Conservation (phyloP, 176 grass and related monocot species). For the Cocos nucifera region DNA sequence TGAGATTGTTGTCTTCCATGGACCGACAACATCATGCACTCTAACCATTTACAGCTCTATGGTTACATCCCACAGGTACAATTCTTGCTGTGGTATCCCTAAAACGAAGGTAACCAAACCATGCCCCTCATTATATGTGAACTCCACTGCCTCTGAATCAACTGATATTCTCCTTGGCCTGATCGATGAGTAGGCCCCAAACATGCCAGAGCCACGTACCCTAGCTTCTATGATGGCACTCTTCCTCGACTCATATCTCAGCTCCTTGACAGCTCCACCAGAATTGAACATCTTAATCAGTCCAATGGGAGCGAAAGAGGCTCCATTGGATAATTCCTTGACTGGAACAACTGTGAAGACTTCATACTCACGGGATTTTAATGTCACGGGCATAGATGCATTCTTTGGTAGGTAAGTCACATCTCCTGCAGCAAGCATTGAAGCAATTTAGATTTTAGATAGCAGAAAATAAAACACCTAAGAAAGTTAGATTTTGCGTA, state of each 20-base stretch:
- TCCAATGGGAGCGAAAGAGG: conserved; percentile 56
- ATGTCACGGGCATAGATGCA: conserved; percentile 42
- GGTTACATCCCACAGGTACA: conserved; percentile 37
- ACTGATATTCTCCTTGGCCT: conserved; percentile 28
- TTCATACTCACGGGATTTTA: conserved; percentile 56
- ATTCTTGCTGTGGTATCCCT: conserved; percentile 27
- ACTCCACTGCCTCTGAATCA: conserved; percentile 22
- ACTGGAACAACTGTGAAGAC: conserved; percentile 57
- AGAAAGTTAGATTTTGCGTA: no score
- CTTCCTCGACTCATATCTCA: conserved; percentile 2
- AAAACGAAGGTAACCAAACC: conserved; percentile 38
- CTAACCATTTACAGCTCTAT: conserved; percentile 27
- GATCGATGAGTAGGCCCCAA: conserved; percentile 49
- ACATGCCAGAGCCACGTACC: conserved; percentile 30
- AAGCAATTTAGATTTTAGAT: background rate
- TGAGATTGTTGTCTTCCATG: no score
- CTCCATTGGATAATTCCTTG: conserved; percentile 30
- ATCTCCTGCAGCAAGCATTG: conserved; percentile 26
- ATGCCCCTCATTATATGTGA: conserved; percentile 33
- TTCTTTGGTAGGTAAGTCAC: conserved; percentile 41
- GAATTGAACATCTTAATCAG: conserved; percentile 65
- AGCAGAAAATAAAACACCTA: no score
- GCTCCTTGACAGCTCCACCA: conserved; percentile 44
- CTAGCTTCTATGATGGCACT: conserved; percentile 16
- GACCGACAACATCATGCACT: no score